These are phyloP conservation scores for Phytophthora vignae DNA, from an alignment of 352 stramenopile species.

Conservation along the genomic window DNA sequence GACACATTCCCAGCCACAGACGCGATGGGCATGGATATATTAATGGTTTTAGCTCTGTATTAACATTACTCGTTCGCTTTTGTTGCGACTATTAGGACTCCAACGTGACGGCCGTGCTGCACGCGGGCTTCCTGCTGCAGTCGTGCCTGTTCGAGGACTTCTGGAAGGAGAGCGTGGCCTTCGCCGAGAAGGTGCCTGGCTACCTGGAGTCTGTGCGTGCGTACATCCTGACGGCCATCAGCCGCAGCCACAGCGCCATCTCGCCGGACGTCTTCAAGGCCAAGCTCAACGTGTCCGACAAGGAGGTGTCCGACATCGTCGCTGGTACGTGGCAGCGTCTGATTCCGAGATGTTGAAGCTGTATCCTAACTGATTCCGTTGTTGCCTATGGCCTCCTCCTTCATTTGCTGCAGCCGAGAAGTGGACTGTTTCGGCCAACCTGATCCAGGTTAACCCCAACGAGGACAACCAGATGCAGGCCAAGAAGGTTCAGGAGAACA, in stretches of 20 bases:
- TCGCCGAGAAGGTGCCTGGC: constrained; percentile 67
- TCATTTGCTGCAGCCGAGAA: constrained; percentile 56
- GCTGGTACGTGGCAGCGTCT: constrained; percentile 42
- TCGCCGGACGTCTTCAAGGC: constrained; percentile 65
- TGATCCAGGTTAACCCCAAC: constrained; percentile 73
- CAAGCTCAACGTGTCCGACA: constrained; percentile 75
- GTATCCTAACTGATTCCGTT: constrained; percentile 23
- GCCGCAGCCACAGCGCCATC: constrained; percentile 79
- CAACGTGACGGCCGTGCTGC: constrained; percentile 63
- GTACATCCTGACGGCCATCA: constrained; percentile 78
- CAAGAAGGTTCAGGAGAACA: constrained; percentile 90
- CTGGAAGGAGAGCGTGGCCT: constrained; percentile 73
- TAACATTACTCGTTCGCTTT: constrained; percentile 17
- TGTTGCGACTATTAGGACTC: constrained; percentile 43
- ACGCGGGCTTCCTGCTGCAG: constrained; percentile 76
- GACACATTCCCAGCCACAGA: constrained; percentile 4
- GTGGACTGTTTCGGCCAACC: constrained; percentile 66
- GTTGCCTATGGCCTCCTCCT: constrained; percentile 3
- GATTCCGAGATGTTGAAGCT: constrained; percentile 18
- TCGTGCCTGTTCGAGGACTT: constrained; percentile 87
- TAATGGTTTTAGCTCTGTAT: neutral
- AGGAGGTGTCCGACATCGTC: constrained; percentile 64
- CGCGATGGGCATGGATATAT: neutral
- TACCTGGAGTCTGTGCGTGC: constrained; percentile 79
- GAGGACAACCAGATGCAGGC: constrained; percentile 89